Evolutionary conservation across 1,139 yeast genomes (phyloP).

Genomic region (Pichia inconspicua): DNA sequence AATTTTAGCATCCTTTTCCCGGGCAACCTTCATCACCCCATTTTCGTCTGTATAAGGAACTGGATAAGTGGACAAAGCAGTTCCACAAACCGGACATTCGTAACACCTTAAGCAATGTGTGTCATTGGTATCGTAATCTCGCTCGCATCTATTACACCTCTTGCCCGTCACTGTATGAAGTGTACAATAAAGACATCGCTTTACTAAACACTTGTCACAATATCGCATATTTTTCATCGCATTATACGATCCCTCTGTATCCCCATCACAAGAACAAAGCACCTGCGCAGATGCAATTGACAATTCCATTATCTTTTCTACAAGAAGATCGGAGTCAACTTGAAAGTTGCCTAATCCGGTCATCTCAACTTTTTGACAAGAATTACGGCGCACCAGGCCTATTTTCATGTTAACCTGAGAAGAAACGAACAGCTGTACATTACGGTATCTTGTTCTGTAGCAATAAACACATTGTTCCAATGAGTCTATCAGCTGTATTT

Average conservation of each 20-base stretch:
- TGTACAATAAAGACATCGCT: conserved; percentile 21
- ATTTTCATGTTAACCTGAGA: too few relatives aligned
- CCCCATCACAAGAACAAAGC: conserved; percentile 7
- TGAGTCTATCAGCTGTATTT: neutral
- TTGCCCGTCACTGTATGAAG: conserved; percentile 1
- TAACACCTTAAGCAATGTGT: conserved; percentile 24
- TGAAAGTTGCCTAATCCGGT: neutral
- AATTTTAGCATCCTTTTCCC: conserved; percentile 9
- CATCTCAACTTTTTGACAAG: neutral
- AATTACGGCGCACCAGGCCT: neutral
- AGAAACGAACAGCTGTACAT: neutral
- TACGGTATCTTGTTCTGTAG: too few relatives aligned
- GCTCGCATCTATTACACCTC: conserved; percentile 13
- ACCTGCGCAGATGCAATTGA: neutral
- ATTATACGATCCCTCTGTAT: conserved; percentile 13
- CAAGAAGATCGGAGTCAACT: neutral
- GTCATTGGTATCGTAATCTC: conserved; percentile 1
- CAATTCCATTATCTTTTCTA: neutral
- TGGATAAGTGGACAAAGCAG: conserved; percentile 11
- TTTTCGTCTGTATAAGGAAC: conserved; percentile 1
- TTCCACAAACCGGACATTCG: conserved; percentile 24
- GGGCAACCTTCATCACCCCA: neutral
- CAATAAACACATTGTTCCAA: too few relatives aligned
- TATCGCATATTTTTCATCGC: conserved; percentile 14
- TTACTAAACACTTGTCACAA: conserved; percentile 20